Percentiles rank a stretch among this genome's conserved stretches.
These are phyloP conservation scores for Apophysomyces variabilis DNA, from an alignment of 371 early-diverging fungal genomes.

Conservation along the genomic window DNA sequence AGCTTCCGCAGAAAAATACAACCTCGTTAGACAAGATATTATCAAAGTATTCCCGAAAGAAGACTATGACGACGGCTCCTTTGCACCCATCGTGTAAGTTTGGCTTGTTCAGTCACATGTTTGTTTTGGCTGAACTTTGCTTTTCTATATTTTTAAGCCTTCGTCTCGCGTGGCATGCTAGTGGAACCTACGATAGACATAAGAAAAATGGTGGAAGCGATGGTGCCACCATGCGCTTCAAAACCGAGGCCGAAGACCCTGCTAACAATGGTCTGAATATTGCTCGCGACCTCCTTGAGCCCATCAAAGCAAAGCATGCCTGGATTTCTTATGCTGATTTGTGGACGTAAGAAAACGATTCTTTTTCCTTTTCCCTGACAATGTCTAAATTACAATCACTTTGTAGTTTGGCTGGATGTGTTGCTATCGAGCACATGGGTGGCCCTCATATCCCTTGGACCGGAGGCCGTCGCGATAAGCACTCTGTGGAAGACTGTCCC, in stretches of 20 bases:
- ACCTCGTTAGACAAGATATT: constrained; percentile 61
- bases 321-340: constrained; percentile 86
- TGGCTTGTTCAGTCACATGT: background rate
- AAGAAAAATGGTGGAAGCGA: constrained; percentile 78
- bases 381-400: constrained; percentile 49
- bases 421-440: constrained; percentile 82
- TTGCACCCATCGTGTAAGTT: constrained; percentile 76
- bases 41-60: constrained; percentile 60
- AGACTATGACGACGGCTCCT: constrained; percentile 84
- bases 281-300: constrained; percentile 83
- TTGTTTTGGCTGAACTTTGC: background rate
- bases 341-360: constrained; percentile 70
- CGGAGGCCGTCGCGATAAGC: constrained; percentile 77
- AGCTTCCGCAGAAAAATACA: constrained; percentile 51
- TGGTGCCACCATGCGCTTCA: constrained; percentile 81
- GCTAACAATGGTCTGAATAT: constrained; percentile 84
- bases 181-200: constrained; percentile 79
- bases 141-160: constrained; percentile 42
- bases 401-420: constrained; percentile 76
- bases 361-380: background rate
- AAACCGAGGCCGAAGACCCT: constrained; percentile 69
- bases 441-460: constrained; percentile 83
- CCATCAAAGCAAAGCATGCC: constrained; percentile 84
- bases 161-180: constrained; percentile 86
- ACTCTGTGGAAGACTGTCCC: constrained; percentile 58